phyloP scores from a whole-genome alignment of 805 yeast species.

The Komagataella phaffii region DNA sequence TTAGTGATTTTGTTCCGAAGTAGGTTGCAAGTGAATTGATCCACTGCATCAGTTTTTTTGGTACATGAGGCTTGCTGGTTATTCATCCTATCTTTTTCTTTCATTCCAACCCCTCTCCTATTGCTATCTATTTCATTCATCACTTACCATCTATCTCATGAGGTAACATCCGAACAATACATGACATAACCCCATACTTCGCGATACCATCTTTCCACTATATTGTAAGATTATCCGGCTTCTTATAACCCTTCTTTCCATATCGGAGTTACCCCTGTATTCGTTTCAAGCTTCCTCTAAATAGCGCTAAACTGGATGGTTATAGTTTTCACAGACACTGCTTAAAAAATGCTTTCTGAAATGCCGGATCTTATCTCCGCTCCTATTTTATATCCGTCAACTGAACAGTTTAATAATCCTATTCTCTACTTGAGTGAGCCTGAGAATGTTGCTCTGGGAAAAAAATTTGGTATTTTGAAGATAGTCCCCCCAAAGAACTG shows the following conservation, averaged over 20 bases:
- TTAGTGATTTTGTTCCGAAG: too few species aligned
- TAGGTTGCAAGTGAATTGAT: too few species aligned
- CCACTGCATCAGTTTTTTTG: not conserved
- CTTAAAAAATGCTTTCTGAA: not conserved
- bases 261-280: not conserved
- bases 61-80: too few species aligned
- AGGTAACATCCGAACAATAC: not conserved
- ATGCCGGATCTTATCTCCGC: not conserved
- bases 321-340: not conserved
- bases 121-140: too few species aligned
- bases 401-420: conserved; percentile 33
- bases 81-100: not conserved
- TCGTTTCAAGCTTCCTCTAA: not conserved
- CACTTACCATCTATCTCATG: not conserved
- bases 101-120: not conserved
- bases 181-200: not conserved
- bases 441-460: conserved; percentile 27
- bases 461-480: conserved; percentile 36
- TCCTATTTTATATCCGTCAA: conserved; percentile 25
- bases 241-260: not conserved
- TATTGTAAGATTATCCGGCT: not conserved
- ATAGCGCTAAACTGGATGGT: not conserved
- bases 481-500: conserved; percentile 38
- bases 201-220: not conserved
- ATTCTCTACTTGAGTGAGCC: conserved; percentile 30